A percentile compares a stretch with the other conserved stretches of the same genome.
Conservation (phyloP, 176 grass and related monocot species). For the Dendrocalamus sinicus region DNA sequence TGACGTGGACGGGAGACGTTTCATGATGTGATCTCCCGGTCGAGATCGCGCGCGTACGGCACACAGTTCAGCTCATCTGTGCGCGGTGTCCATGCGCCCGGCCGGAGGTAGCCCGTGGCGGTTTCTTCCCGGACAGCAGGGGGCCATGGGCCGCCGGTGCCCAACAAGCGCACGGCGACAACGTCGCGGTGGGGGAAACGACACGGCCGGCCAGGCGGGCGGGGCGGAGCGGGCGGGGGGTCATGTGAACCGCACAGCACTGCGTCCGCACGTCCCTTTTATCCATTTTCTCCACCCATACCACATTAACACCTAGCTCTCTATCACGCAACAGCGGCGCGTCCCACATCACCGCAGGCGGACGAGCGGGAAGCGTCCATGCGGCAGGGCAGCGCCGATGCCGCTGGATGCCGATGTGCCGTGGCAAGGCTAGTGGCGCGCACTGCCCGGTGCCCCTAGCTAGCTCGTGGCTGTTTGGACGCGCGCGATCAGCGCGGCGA, state of each 20-base stretch:
- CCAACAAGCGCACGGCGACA: slow-evolving; percentile 42
- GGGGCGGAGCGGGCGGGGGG: background rate
- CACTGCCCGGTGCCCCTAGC: background rate
- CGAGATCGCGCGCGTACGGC: background rate
- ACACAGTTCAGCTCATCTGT: background rate
- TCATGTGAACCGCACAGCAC: background rate
- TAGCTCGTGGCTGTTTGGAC: background rate
- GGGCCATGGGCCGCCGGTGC: slow-evolving; percentile 34
- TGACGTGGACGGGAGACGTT: slow-evolving; percentile 12
- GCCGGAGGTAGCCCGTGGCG: slow-evolving; percentile 32
- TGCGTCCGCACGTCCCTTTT: background rate
- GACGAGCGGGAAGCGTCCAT: slow-evolving; percentile 19
- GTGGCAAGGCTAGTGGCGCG: background rate
- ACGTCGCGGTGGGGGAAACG: background rate
- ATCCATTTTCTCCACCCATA: slow-evolving; percentile 9
- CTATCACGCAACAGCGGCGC: slow-evolving; percentile 32
- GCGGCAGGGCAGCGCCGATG: background rate
- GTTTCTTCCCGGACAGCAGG: slow-evolving; percentile 44
- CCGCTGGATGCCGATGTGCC: background rate
- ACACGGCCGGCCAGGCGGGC: background rate
- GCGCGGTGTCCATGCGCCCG: background rate
- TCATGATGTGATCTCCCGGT: slow-evolving; percentile 13
- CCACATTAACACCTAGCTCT: background rate
- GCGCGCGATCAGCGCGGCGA: background rate
- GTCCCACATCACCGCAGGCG: background rate